Evolutionary conservation across 2,329 filamentous ascomycete species (phyloP).

Genomic region (Eurotiales sp.): DNA sequence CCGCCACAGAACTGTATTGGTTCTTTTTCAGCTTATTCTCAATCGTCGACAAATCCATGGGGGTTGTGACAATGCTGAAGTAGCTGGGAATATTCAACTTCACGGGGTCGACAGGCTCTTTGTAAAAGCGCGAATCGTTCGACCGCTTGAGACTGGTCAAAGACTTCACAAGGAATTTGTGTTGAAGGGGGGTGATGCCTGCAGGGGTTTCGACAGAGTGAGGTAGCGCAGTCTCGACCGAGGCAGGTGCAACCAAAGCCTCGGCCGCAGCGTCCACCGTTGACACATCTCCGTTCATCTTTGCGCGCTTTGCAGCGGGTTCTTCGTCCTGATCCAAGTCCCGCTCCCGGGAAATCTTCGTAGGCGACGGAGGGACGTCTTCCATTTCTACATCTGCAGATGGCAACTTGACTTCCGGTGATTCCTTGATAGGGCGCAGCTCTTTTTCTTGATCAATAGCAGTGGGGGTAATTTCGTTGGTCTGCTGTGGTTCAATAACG

Average conservation of each 20-base stretch:
- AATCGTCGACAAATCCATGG: constrained; percentile 81
- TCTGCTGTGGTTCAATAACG: neutral
- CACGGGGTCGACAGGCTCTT: constrained; percentile 70
- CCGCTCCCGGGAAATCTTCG: constrained; percentile 68
- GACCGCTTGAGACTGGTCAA: constrained; percentile 68
- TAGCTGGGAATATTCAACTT: constrained; percentile 74
- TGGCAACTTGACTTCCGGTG: constrained; percentile 21
- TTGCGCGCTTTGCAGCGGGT: constrained; percentile 75
- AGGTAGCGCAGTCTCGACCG: constrained; percentile 23
- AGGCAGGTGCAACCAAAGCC: constrained; percentile 40
- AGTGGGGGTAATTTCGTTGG: neutral
- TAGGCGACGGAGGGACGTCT: constrained; percentile 49
- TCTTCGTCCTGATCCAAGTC: constrained; percentile 65
- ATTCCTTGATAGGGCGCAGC: constrained; percentile 22
- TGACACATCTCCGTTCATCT: constrained; percentile 57
- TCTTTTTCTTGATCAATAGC: neutral
- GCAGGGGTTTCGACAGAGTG: constrained; percentile 12
- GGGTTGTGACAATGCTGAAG: constrained; percentile 67
- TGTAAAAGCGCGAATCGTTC: constrained; percentile 72
- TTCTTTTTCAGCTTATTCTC: constrained; percentile 73
- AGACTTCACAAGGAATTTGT: constrained; percentile 39
- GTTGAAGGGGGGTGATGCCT: constrained; percentile 40
- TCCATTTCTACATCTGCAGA: constrained; percentile 49
- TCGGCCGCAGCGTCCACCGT: constrained; percentile 42
- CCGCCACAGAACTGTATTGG: constrained; percentile 65